Base-by-base conservation (phyloP, 108 stramenopile genomes). In the Cyclostephanos invisitatus region DNA sequence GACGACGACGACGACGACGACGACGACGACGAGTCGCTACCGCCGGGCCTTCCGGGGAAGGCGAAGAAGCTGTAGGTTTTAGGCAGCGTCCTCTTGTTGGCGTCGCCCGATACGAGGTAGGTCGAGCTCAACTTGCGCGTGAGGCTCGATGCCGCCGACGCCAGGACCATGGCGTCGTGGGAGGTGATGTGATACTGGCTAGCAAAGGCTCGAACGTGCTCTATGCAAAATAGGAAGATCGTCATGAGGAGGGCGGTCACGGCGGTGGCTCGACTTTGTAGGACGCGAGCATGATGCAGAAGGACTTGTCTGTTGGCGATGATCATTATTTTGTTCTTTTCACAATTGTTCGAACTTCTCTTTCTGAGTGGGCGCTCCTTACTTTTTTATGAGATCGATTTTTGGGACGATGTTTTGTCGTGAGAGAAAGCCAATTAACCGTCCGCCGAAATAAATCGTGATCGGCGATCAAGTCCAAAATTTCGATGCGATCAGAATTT, bases 231-330 rank as follows among this genome's bases (percentile, higher is more conserved):
- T 18, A 81, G 25, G 20, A 81, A 81, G 47, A 81, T 51, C 14
- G 80, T 73, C 65, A 77, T 81, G 64, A 77, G 67, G 37, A 81
- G 48, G n/a, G 80, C 80, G n/a, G 71, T 73, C 24, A 77, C 32
- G 38, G 80, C 70, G 18, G 80, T 46, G 22, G 65, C 64, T 48
- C 71, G 70, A 46, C 70, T 71, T 62, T 81, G 61, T 11, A 81
- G 53, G 25, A 50, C 36, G 21, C 32, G 40, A 38, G 70, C 74
- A 71, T 75, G 69, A 36, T 63, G 70, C 42, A 62, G 74, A 18
- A 75, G 60, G 29, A 42, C 68, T 63, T 71, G 62, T 61, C 42
- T 72, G 55, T 72, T 36, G 21, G 47, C 38, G 24, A 27, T 64
- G 53, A 72, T 72, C 21, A 37, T 72, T 21, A 37, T 72, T 21